A percentile compares a stretch with the other conserved stretches of the same genome.
phyloP scores from a whole-genome alignment of 345 rosid genomes.

The Salix caprea region DNA sequence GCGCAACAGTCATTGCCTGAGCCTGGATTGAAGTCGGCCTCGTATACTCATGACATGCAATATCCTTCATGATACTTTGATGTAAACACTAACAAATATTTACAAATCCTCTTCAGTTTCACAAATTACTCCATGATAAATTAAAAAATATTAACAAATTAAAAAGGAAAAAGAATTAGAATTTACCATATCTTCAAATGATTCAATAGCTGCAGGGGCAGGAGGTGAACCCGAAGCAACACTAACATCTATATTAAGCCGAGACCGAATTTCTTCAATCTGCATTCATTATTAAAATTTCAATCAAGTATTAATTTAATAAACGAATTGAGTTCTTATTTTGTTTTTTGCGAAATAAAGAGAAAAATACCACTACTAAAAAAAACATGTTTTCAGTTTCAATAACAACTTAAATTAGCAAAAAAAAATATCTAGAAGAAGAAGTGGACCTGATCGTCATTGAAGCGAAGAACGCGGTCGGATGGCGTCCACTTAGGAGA shows the following conservation, averaged over 20 bases:
- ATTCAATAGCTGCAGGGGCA: constrained; percentile 35
- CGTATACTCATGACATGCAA: constrained; percentile 27
- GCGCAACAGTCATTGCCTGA: constrained; percentile 38
- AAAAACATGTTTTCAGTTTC: not conserved
- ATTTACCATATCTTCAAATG: constrained; percentile 36
- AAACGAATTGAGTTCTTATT: not conserved
- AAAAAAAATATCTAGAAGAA: not conserved
- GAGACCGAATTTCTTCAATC: constrained; percentile 37
- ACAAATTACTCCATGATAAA: not conserved
- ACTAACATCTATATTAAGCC: constrained; percentile 31
- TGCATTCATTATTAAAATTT: not conserved
- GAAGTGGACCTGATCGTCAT: constrained; percentile 15
- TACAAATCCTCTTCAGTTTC: not conserved
- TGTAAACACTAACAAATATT: constrained; percentile 27
- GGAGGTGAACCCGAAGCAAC: constrained; percentile 26
- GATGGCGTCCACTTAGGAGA: constrained; percentile 35
- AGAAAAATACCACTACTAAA: not conserved
- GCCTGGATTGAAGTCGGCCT: constrained; percentile 40
- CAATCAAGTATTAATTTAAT: not conserved
- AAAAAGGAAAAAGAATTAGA: not conserved
- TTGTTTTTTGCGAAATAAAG: not conserved
- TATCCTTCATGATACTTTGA: constrained; percentile 33
- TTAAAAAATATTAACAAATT: not conserved
- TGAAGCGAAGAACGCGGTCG: constrained; percentile 40
- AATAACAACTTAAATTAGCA: not conserved